These are phyloP conservation scores for Chalciporus sphaerocephalus DNA, from an alignment of 768 basidiomycete species.

Conservation along the genomic window DNA sequence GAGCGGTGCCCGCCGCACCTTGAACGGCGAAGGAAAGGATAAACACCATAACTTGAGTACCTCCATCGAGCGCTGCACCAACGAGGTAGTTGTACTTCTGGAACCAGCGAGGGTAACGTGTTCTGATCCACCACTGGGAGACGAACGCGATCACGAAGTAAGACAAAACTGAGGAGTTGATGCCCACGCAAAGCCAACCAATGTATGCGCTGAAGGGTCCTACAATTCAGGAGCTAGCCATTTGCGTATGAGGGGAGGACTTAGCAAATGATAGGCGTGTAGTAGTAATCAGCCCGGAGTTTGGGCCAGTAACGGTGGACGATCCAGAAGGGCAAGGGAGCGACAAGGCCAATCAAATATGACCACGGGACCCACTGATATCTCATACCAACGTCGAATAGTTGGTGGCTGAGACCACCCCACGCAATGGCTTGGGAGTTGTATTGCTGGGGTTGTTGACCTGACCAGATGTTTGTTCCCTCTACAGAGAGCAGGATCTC, in stretches of 20 bases:
- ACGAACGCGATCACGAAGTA: slow-evolving; percentile 26
- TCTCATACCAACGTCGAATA: slow-evolving; percentile 30
- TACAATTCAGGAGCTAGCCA: background rate
- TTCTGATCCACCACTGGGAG: slow-evolving; percentile 38
- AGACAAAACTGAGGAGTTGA: slow-evolving; percentile 23
- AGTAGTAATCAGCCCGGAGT: slow-evolving; percentile 24
- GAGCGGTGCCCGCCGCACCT: slow-evolving; percentile 45
- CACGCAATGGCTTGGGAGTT: slow-evolving; percentile 36
- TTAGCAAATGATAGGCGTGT: slow-evolving; percentile 29
- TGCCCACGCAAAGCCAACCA: slow-evolving; percentile 21
- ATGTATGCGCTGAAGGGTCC: slow-evolving; percentile 10
- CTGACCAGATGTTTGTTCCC: slow-evolving; percentile 42
- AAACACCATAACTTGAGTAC: slow-evolving; percentile 51
- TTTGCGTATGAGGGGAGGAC: slow-evolving; percentile 2
- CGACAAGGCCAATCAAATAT: slow-evolving; percentile 30
- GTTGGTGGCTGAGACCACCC: slow-evolving; percentile 35
- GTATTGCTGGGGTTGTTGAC: slow-evolving; percentile 28
- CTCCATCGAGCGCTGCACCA: slow-evolving; percentile 41
- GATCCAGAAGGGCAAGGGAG: slow-evolving; percentile 41
- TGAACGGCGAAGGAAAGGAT: slow-evolving; percentile 48
- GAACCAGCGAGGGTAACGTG: slow-evolving; percentile 35
- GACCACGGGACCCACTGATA: slow-evolving; percentile 41
- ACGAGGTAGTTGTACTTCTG: slow-evolving; percentile 35
- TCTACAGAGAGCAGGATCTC: slow-evolving; percentile 50
- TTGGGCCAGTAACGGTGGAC: slow-evolving; percentile 34